Base-by-base conservation (phyloP, 306 rosid genomes). In the Vigna nakashimae region DNA sequence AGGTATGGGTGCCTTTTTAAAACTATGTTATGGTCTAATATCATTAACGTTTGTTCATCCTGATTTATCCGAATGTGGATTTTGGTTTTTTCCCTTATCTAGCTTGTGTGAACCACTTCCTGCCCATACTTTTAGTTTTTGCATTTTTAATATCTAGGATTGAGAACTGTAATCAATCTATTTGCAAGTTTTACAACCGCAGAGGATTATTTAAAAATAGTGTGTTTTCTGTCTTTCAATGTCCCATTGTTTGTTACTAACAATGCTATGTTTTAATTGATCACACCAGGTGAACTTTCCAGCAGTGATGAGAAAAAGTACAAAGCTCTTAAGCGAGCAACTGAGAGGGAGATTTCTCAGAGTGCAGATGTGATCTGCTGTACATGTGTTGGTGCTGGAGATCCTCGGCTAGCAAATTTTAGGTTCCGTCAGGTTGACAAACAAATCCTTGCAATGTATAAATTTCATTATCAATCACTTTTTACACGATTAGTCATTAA, bases 341-440 rank as follows among this genome's bases (percentile, higher is more conserved):
- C 99, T 12, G 99, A 96, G 82, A 91, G 99, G 84, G 99, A 96
- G 89, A 96, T 96, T 85, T 96, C 99, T 85, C 99, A 96, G 87
- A 96, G 99, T 83, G 98, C 99, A 65, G 99, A 96, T 89, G 99
- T 96, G 78, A 96, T 96, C 43, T 96, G 99, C 82, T 96, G 99
- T 87, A 96, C 99, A 16, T 96, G 99, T 86, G 97, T 89, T 81
- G 99, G 99, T 63, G 98, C 99, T 81, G 98, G 99, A 80, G 99
- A 96, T 79, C 99, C 99, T 56, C 90, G 99, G 50, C 86, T 96
- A 57, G 89, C 98, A 42, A 96, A 96, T 75, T 96, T 96, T 93
- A 90, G 99, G 86, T 96, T 91, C 69, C 99, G 99, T 74, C 99
- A 96, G 99, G 99, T 96, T 88, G 86, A 76, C 70, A 78, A 80